phyloP scores from a whole-genome alignment of 768 basidiomycete genomes.

The Psilocybe subaeruginosa region DNA sequence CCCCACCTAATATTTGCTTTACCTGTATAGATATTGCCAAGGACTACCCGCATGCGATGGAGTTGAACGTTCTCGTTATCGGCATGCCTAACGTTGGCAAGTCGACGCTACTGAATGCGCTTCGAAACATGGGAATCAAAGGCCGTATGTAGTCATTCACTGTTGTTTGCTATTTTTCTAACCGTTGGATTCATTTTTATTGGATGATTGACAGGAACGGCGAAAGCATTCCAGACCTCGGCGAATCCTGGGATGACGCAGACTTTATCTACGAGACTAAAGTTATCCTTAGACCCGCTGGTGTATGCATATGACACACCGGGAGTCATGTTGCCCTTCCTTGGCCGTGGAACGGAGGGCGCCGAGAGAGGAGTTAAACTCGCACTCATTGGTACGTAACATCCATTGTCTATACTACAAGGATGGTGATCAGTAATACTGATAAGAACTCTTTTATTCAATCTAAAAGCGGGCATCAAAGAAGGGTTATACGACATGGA shows the following conservation, averaged over 20 bases:
- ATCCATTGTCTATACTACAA: conserved; percentile 14
- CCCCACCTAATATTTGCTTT: background rate
- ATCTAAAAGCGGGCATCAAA: conserved; percentile 83
- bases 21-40: conserved; percentile 62
- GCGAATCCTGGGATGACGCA: conserved; percentile 91
- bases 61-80: conserved; percentile 88
- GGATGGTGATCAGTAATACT: conserved; percentile 19
- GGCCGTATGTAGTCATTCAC: conserved; percentile 64
- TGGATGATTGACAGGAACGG: conserved; percentile 50
- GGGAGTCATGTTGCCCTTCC: conserved; percentile 95
- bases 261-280: conserved; percentile 85
- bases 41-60: conserved; percentile 67
- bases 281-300: conserved; percentile 76
- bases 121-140: conserved; percentile 83
- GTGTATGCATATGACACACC: conserved; percentile 97
- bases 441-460: conserved; percentile 22
- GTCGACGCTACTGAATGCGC: conserved; percentile 89
- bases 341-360: conserved; percentile 83
- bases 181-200: conserved; percentile 9
- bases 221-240: conserved; percentile 90
- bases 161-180: conserved; percentile 10
- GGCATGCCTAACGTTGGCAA: conserved; percentile 99
- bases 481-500: conserved; percentile 89
- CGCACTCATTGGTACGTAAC: conserved; percentile 84
- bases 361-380: conserved; percentile 93